These are phyloP conservation scores for Lachnellula occidentalis DNA, from an alignment of 2,329 filamentous ascomycete species.

Conservation along the genomic window DNA sequence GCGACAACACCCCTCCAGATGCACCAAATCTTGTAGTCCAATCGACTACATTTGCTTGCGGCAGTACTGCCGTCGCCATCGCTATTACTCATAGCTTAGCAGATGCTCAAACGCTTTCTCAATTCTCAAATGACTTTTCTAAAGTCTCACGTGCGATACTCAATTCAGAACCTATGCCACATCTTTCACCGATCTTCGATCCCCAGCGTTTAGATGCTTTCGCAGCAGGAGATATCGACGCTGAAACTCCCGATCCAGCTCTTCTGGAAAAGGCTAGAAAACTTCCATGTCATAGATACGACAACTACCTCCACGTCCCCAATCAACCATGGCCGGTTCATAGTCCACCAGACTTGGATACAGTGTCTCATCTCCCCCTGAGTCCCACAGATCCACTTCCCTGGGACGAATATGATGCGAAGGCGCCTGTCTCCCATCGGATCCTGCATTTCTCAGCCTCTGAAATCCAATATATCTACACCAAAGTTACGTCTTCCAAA, in stretches of 20 bases:
- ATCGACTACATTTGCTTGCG: constrained; percentile 36
- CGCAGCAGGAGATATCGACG: constrained; percentile 29
- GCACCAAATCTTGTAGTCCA: constrained; percentile 34
- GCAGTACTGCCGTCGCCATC: constrained; percentile 38
- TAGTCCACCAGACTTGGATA: constrained; percentile 21
- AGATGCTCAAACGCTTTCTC: constrained; percentile 39
- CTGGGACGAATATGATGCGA: constrained; percentile 40
- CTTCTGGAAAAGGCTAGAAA: constrained; percentile 29
- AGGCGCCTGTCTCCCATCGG: constrained; percentile 29
- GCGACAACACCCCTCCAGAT: constrained; percentile 5
- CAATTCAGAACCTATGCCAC: constrained; percentile 5
- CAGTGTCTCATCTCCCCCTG: constrained; percentile 18
- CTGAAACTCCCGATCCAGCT: constrained; percentile 23
- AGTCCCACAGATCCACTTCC: constrained; percentile 32
- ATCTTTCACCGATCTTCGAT: constrained; percentile 34
- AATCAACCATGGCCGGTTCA: constrained; percentile 20
- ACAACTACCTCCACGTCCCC: constrained; percentile 35
- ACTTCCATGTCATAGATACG: constrained; percentile 42
- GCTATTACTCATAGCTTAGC: constrained; percentile 40
- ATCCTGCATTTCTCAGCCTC: constrained; percentile 35
- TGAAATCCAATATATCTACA: constrained; percentile 34
- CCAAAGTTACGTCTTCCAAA: constrained; percentile 12
- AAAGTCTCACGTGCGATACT: constrained; percentile 23
- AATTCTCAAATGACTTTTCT: constrained; percentile 41
- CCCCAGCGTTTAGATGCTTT: constrained; percentile 35